Conservation (phyloP, 2,329 filamentous ascomycete species). For the Lasiodiplodia sp. region DNA sequence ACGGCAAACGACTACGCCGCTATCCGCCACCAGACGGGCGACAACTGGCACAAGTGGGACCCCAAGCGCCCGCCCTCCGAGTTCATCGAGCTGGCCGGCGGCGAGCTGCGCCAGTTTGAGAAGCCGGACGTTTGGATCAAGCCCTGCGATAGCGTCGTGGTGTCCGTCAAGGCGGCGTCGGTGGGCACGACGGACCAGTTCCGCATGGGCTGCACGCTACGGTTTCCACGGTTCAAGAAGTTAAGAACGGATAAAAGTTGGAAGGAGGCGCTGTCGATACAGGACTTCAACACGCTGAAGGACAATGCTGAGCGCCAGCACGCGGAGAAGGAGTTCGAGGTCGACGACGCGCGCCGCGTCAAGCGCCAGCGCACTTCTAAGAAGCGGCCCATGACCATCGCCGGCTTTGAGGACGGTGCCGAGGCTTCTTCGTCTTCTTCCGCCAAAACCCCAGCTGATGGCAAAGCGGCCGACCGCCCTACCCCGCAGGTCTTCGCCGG, state of each 20-base stretch:
- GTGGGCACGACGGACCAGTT: slow-evolving; percentile 80
- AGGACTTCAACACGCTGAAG: slow-evolving; percentile 78
- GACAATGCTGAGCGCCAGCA: slow-evolving; percentile 72
- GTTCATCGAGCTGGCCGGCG: slow-evolving; percentile 82
- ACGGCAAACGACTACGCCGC: slow-evolving; percentile 82
- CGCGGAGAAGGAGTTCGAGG: slow-evolving; percentile 76
- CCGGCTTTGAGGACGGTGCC: slow-evolving; percentile 67
- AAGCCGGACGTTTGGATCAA: slow-evolving; percentile 92
- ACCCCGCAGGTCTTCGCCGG: slow-evolving; percentile 74
- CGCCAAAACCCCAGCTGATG: slow-evolving; percentile 53
- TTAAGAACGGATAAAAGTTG: slow-evolving; percentile 85
- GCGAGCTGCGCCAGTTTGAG: slow-evolving; percentile 74
- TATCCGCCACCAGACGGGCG: slow-evolving; percentile 83
- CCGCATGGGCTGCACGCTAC: slow-evolving; percentile 75
- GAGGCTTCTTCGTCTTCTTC: slow-evolving; percentile 62
- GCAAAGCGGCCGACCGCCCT: slow-evolving; percentile 43
- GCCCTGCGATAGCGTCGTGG: slow-evolving; percentile 83
- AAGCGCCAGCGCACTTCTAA: slow-evolving; percentile 68
- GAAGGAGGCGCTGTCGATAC: slow-evolving; percentile 77
- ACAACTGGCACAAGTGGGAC: slow-evolving; percentile 92
- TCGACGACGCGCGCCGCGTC: slow-evolving; percentile 68
- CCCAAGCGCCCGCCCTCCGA: slow-evolving; percentile 74
- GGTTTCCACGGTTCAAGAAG: slow-evolving; percentile 88
- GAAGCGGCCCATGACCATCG: slow-evolving; percentile 76
- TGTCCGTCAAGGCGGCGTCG: slow-evolving; percentile 88